Conservation (phyloP, 495 filamentous ascomycete genomes). For the Aspergillus taichungensis region DNA sequence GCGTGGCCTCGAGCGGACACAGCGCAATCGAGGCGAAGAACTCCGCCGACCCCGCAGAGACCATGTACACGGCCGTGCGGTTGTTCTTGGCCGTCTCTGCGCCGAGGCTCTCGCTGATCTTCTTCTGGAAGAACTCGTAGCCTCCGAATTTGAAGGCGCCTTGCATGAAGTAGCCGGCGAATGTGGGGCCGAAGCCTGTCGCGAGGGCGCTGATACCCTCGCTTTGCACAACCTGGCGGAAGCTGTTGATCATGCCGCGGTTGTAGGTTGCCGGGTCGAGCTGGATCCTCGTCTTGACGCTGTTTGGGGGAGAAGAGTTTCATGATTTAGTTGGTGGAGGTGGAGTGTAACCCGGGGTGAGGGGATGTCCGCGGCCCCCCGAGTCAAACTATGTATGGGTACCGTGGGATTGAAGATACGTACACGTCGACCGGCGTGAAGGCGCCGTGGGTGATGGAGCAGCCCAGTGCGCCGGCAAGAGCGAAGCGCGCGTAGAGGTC, state of each 20-base stretch:
- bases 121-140: slow-evolving; percentile 94
- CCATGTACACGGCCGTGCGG: slow-evolving; percentile 83
- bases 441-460: slow-evolving; percentile 84
- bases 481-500: slow-evolving; percentile 75
- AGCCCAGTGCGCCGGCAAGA: slow-evolving; percentile 89
- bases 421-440: slow-evolving; percentile 97
- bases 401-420: slow-evolving; percentile 29
- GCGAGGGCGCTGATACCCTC: slow-evolving; percentile 85
- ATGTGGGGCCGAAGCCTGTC: slow-evolving; percentile 77
- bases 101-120: slow-evolving; percentile 73
- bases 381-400: slow-evolving; percentile 4
- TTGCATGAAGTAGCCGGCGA: slow-evolving; percentile 90
- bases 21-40: slow-evolving; percentile 94
- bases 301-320: slow-evolving; percentile 29
- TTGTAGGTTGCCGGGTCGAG: slow-evolving; percentile 88
- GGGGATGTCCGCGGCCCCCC: neutral
- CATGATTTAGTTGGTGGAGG: slow-evolving; percentile 10
- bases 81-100: slow-evolving; percentile 74
- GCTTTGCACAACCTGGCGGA: slow-evolving; percentile 71
- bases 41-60: slow-evolving; percentile 73
- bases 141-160: slow-evolving; percentile 93
- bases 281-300: slow-evolving; percentile 93
- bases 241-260: slow-evolving; percentile 76
- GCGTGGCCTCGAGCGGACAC: slow-evolving; percentile 87
- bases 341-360: neutral